Conservation (phyloP, 306 rosid genomes). For the Arachis stenosperma region DNA sequence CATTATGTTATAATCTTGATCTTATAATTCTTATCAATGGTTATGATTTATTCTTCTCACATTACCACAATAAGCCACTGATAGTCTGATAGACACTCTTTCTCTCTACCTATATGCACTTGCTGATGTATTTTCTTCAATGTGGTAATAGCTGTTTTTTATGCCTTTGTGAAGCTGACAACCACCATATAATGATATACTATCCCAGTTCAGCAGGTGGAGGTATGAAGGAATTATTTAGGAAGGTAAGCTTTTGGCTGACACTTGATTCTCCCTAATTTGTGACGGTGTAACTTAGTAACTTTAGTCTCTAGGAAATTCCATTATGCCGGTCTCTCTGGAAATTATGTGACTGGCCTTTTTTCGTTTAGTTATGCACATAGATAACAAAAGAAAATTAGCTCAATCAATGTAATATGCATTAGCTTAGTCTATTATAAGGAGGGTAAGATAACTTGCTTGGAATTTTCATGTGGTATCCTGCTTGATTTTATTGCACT, state of each 20-base stretch:
- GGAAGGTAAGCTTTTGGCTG: constrained; percentile 79
- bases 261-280: constrained; percentile 30
- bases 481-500: constrained; percentile 30
- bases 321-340: constrained; percentile 30
- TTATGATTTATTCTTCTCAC: background rate
- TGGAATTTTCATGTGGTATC: constrained; percentile 21
- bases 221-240: constrained; percentile 96
- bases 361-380: constrained; percentile 29
- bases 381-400: constrained; percentile 21
- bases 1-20: background rate
- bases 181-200: constrained; percentile 97
- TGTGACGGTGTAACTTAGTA: constrained; percentile 32
- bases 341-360: constrained; percentile 26
- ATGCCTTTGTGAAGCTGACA: constrained; percentile 74
- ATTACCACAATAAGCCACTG: background rate
- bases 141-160: constrained; percentile 46
- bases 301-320: constrained; percentile 30
- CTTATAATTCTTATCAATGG: background rate
- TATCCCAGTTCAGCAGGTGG: constrained; percentile 99
- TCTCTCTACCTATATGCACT: background rate
- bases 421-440: constrained; percentile 26
- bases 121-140: constrained; percentile 40
- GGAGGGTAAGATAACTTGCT: constrained; percentile 33
- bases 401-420: constrained; percentile 19
- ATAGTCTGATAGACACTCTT: background rate